phyloP scores from a whole-genome alignment of 805 yeast species.

The Metschnikowia baotianmanensis region DNA sequence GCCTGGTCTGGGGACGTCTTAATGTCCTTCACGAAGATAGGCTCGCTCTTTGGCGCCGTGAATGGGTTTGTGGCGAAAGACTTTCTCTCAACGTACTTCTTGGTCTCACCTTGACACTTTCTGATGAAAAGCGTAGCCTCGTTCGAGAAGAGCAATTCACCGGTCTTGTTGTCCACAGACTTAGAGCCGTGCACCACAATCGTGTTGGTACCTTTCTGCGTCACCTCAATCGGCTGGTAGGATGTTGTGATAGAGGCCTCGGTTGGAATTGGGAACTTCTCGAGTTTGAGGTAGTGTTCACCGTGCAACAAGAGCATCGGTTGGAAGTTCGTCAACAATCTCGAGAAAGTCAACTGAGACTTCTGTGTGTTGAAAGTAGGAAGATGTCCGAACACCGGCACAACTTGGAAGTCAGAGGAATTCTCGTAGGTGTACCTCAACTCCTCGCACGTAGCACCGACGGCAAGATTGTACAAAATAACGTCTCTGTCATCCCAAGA shows the following conservation, averaged over 20 bases:
- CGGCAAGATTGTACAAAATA: constrained; percentile 81
- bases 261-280: constrained; percentile 76
- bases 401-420: constrained; percentile 70
- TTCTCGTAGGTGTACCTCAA: constrained; percentile 79
- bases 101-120: constrained; percentile 60
- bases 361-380: constrained; percentile 70
- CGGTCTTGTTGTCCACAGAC: constrained; percentile 63
- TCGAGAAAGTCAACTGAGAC: constrained; percentile 55
- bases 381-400: constrained; percentile 89
- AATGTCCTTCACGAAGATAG: constrained; percentile 63
- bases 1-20: constrained; percentile 73
- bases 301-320: constrained; percentile 91
- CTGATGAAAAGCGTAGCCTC: constrained; percentile 84
- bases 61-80: constrained; percentile 63
- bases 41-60: constrained; percentile 55
- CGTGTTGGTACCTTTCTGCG: constrained; percentile 86
- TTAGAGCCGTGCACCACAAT: constrained; percentile 71
- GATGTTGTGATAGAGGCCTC: constrained; percentile 61
- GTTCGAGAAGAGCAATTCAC: constrained; percentile 71
- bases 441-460: constrained; percentile 81
- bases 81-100: constrained; percentile 46
- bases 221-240: constrained; percentile 65
- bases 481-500: constrained; percentile 65
- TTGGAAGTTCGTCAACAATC: constrained; percentile 75
- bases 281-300: constrained; percentile 83